Evolutionary conservation across 164 flowering plant genomes (phyloP).

Genomic region (Annona cherimola): DNA sequence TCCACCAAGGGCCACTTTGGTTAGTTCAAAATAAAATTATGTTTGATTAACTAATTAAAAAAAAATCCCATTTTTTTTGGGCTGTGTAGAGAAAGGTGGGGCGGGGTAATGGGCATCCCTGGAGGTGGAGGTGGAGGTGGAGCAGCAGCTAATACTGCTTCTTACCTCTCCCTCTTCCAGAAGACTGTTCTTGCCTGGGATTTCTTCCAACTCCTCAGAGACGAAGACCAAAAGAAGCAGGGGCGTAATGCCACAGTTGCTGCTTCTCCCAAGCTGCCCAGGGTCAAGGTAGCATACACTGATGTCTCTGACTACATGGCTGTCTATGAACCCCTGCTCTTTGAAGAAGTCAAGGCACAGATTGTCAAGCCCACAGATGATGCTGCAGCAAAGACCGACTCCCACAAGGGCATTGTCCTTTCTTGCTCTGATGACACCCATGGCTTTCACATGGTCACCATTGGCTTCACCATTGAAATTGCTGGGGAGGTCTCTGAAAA

Average conservation of each 20-base stretch:
- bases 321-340: constrained; percentile 84
- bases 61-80: too few species aligned
- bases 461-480: constrained; percentile 31
- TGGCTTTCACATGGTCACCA: constrained; percentile 53
- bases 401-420: constrained; percentile 33
- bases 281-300: constrained; percentile 58
- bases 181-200: constrained; percentile 83
- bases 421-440: constrained; percentile 44
- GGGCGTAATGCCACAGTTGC: constrained; percentile 20
- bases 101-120: too few species aligned
- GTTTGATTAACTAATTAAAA: too few species aligned
- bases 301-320: constrained; percentile 66
- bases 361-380: constrained; percentile 57
- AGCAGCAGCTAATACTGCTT: constrained; percentile 14
- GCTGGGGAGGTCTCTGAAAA: constrained; percentile 38
- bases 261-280: constrained; percentile 29
- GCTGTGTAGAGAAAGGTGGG: too few species aligned
- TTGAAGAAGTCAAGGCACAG: constrained; percentile 92
- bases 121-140: background rate
- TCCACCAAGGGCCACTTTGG: too few species aligned
- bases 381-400: constrained; percentile 46
- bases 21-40: too few species aligned
- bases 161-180: constrained; percentile 45
- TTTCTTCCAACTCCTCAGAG: constrained; percentile 49
- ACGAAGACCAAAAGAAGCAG: constrained; percentile 24